Percentiles rank a stretch among this genome's conserved stretches.
Evolutionary conservation across 2,329 filamentous ascomycete genomes (phyloP).

Genomic region (Microsporum audouinii): DNA sequence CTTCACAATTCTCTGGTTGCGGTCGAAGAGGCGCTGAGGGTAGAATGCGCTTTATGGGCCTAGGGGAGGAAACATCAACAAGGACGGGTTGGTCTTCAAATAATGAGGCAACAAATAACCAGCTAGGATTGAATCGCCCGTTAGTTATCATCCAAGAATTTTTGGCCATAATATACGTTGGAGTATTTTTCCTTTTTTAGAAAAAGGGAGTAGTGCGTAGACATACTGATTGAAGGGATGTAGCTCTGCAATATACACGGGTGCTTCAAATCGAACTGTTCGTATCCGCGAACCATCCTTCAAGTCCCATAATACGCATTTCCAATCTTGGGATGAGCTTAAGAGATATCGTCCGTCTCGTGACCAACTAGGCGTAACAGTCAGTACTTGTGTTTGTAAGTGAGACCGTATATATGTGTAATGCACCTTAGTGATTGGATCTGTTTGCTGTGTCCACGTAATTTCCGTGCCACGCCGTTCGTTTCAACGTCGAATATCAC

Average conservation of each 20-base stretch:
- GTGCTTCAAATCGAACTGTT: slow-evolving; percentile 81
- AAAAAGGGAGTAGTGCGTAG: not conserved
- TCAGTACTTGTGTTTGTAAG: not conserved
- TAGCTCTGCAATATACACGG: slow-evolving; percentile 90
- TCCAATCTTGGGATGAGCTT: slow-evolving; percentile 91
- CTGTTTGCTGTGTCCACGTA: slow-evolving; percentile 84
- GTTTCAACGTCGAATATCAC: slow-evolving; percentile 97
- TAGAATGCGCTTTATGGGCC: slow-evolving; percentile 63
- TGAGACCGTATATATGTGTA: not conserved
- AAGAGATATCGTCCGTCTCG: slow-evolving; percentile 81
- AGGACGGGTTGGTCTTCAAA: slow-evolving; percentile 89
- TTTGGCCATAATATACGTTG: too few relatives aligned
- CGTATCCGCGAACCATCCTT: slow-evolving; percentile 60
- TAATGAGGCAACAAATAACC: slow-evolving; percentile 77
- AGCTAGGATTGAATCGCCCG: slow-evolving; percentile 36
- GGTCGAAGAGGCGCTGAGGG: slow-evolving; percentile 71
- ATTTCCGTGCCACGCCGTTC: slow-evolving; percentile 86
- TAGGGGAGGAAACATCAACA: slow-evolving; percentile 62
- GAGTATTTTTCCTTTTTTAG: not conserved
- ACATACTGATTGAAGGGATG: slow-evolving; percentile 79
- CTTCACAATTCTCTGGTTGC: slow-evolving; percentile 53
- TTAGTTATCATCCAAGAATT: not conserved
- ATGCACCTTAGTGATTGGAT: slow-evolving; percentile 68
- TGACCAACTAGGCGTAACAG: slow-evolving; percentile 61
- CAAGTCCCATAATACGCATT: slow-evolving; percentile 90